Evolutionary conservation across 805 yeast species (phyloP).

Genomic region (Helenozyma baotianmanensis): DNA sequence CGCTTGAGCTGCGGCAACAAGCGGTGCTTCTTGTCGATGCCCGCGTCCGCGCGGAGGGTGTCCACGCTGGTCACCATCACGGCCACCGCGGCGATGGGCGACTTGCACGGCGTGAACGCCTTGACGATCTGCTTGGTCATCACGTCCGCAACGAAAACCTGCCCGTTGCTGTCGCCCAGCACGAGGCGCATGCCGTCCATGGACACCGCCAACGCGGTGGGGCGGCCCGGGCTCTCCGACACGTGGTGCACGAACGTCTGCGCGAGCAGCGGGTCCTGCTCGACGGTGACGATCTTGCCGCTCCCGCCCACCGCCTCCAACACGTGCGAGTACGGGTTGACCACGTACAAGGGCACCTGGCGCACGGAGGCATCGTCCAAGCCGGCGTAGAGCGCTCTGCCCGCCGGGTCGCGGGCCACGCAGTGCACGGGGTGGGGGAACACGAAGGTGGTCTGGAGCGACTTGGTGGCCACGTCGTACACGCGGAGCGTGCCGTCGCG

Average conservation of each 20-base stretch:
- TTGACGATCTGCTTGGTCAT: conserved; percentile 64
- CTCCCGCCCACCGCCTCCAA: conserved; percentile 61
- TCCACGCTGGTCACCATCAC: conserved; percentile 19
- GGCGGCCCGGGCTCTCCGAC: not conserved
- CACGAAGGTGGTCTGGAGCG: conserved; percentile 67
- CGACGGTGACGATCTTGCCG: conserved; percentile 48
- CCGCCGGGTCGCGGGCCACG: conserved; percentile 71
- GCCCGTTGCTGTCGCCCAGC: conserved; percentile 74
- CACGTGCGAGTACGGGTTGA: conserved; percentile 32
- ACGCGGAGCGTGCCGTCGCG: conserved; percentile 71
- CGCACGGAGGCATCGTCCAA: conserved; percentile 58
- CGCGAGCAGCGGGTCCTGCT: conserved; percentile 44
- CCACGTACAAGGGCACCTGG: conserved; percentile 46
- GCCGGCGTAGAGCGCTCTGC: conserved; percentile 70
- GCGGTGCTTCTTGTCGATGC: conserved; percentile 34
- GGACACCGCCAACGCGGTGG: conserved; percentile 52
- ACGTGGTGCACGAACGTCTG: conserved; percentile 51
- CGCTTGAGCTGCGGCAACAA: conserved; percentile 65
- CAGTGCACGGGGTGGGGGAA: conserved; percentile 53
- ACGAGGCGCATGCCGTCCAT: conserved; percentile 71
- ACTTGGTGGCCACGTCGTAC: conserved; percentile 48
- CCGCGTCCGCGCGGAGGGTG: conserved; percentile 9
- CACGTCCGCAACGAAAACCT: conserved; percentile 62
- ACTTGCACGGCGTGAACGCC: conserved; percentile 42
- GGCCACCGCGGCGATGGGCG: conserved; percentile 30